A percentile compares a stretch with the other conserved stretches of the same genome.
phyloP scores from a whole-genome alignment of 2,329 filamentous ascomycete species.

The Fusarium tjaetaba region DNA sequence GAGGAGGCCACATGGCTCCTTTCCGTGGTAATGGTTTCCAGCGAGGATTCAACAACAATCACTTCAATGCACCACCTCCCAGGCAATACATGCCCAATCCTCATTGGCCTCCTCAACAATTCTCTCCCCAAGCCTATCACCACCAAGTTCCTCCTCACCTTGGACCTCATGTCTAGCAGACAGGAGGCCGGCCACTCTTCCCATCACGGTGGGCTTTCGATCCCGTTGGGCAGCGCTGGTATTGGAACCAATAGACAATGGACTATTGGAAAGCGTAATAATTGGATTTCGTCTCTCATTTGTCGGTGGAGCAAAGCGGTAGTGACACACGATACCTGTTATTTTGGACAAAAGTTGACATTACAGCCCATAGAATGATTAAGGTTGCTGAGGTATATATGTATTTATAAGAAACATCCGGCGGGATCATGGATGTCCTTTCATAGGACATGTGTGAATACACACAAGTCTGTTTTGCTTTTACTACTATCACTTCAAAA shows the following conservation, averaged over 20 bases:
- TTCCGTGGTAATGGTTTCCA: slow-evolving; percentile 21
- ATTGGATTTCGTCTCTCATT: background rate
- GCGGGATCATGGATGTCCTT: background rate
- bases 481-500: background rate
- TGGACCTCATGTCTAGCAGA: slow-evolving; percentile 19
- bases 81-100: slow-evolving; percentile 17
- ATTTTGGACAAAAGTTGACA: background rate
- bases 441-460: background rate
- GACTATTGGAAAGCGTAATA: background rate
- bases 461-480: background rate
- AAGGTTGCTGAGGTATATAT: background rate
- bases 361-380: background rate
- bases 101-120: slow-evolving; percentile 7
- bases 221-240: background rate
- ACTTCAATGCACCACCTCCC: slow-evolving; percentile 1
- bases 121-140: slow-evolving; percentile 15
- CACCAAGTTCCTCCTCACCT: slow-evolving; percentile 28
- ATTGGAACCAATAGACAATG: background rate
- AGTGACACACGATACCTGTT: background rate
- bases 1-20: slow-evolving; percentile 9
- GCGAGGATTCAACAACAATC: background rate
- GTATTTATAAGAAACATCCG: slow-evolving; percentile 9
- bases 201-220: background rate
- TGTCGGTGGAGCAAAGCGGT: background rate
- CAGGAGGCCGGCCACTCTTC: background rate